These are phyloP conservation scores for Neckera pumila DNA, from an alignment of 225 moss, liverwort and hornwort genomes.

Conservation along the genomic window DNA sequence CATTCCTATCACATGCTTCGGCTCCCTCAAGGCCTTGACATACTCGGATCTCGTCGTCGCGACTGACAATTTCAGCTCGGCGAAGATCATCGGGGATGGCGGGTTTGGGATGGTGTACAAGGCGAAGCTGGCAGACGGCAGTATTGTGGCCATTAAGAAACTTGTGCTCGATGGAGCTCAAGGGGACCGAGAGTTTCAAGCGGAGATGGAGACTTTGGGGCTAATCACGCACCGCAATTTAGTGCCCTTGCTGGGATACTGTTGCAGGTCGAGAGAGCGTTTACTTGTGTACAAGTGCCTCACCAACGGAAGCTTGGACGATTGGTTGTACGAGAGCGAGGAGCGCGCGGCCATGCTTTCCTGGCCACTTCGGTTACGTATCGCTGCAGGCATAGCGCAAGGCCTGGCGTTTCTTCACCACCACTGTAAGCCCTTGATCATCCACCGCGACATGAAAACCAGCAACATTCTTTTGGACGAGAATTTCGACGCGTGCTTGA, in stretches of 20 bases:
- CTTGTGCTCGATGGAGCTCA: conserved; percentile 48
- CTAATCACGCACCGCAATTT: conserved; percentile 54
- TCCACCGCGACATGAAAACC: conserved; percentile 74
- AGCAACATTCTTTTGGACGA: conserved; percentile 72
- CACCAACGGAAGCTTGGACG: conserved; percentile 59
- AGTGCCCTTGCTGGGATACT: conserved; percentile 57
- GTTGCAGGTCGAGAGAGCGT: conserved; percentile 37
- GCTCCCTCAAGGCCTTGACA: conserved; percentile 30
- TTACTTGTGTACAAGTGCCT: conserved; percentile 76
- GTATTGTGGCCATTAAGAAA: conserved; percentile 68
- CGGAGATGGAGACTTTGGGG: conserved; percentile 64
- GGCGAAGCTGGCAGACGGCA: conserved; percentile 41
- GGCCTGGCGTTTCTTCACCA: conserved; percentile 70
- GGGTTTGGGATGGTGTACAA: conserved; percentile 74
- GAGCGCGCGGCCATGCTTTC: conserved; percentile 32
- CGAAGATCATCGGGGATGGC: conserved; percentile 70
- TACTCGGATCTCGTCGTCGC: conserved; percentile 46
- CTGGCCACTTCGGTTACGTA: conserved; percentile 54
- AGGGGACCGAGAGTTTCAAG: conserved; percentile 62
- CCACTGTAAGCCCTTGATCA: conserved; percentile 64
- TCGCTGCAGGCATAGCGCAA: conserved; percentile 44
- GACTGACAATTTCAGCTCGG: conserved; percentile 48
- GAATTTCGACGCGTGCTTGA: conserved; percentile 59
- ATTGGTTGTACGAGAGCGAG: conserved; percentile 58
- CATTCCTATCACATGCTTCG: conserved; percentile 28